These are phyloP conservation scores for Monilinia fructigena DNA, from an alignment of 2,329 filamentous ascomycete genomes.

Conservation along the genomic window DNA sequence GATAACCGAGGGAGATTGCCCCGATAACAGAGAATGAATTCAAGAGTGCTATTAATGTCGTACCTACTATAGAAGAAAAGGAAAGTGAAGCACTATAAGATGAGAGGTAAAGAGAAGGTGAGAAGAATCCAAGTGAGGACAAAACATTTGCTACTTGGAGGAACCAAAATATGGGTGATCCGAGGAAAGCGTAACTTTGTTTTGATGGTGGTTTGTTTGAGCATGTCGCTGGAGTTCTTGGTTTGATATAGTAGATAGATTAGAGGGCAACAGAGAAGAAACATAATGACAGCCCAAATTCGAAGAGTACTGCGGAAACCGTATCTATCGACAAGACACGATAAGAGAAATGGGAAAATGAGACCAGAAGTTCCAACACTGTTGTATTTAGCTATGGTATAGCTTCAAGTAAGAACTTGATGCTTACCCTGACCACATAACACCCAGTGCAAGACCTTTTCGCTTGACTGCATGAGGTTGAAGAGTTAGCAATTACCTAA, in stretches of 20 bases:
- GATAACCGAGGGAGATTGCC: conserved; percentile 41
- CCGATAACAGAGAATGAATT: conserved; percentile 50
- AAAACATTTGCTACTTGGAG: conserved; percentile 52
- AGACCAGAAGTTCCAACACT: conserved; percentile 31
- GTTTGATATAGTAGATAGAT: conserved; percentile 57
- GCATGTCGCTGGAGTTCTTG: conserved; percentile 47
- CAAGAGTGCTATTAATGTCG: conserved; percentile 50
- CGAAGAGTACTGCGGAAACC: conserved; percentile 44
- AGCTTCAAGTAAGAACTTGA: background rate
- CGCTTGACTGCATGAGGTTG: conserved; percentile 36
- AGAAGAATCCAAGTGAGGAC: conserved; percentile 54
- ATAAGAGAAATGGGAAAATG: conserved; percentile 43
- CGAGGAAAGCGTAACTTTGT: conserved; percentile 43
- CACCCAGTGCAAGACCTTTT: conserved; percentile 50
- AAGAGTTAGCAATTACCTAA: background rate
- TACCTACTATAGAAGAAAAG: conserved; percentile 44
- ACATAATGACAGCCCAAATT: conserved; percentile 43
- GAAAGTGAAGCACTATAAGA: conserved; percentile 47
- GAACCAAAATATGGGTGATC: conserved; percentile 48
- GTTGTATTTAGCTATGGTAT: conserved; percentile 8
- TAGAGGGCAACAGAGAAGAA: conserved; percentile 46
- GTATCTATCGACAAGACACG: conserved; percentile 44
- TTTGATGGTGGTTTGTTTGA: conserved; percentile 16
- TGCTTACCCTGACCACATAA: conserved; percentile 45
- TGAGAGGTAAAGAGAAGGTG: conserved; percentile 54